Base-by-base conservation (phyloP, 2,329 filamentous ascomycete genomes). In the Fusarium sp. region DNA sequence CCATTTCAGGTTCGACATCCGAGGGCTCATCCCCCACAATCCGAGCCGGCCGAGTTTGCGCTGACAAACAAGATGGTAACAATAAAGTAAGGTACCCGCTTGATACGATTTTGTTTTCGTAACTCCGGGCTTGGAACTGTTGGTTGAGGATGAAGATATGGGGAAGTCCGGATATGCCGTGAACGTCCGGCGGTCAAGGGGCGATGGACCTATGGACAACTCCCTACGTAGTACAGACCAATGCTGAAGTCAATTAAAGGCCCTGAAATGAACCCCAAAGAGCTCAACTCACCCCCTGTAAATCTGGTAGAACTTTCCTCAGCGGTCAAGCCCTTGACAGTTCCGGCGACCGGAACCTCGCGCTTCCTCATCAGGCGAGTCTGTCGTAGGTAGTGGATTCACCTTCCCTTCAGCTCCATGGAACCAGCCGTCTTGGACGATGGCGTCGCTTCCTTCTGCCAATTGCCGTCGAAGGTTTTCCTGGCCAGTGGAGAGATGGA, bases 341-440 rank as follows among this genome's bases (percentile, higher is more conserved):
- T 65, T 73, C 70, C 72, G 72, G 72, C 64, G 62, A 72, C 63
- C 72, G 70, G 72, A 72, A 73, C 50, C 58, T 69, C 50, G 62
- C 57, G 67, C 58, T 59, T 44, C 51, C 61, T 67, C 63, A 67
- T 71, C 69, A 71, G 69, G 44, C 65, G 69, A 71, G 58, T 58
- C 42, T 69, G 62, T 65, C 64, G 61, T 67, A 69, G 64, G 29
- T 44, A 56, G 69, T 68, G 71, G 64, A 59, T 67, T 72, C 64
- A 46, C 33, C 46, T 46, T 62, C 53, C 29, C 57, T 65, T 50
- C 38, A 54, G 46, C 46, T 60, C 42, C 42, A 46, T 46, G 46
- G 58, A 54, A 46, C 23, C 51, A 18, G 29, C 50, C 16, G 36
- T 33, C 31, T 60, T 60, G 57, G 58, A 55, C 36, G 53, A 68